These are phyloP conservation scores for Thoreauomyces humboldtii DNA, from an alignment of 192 early-diverging fungal species.

Conservation along the genomic window DNA sequence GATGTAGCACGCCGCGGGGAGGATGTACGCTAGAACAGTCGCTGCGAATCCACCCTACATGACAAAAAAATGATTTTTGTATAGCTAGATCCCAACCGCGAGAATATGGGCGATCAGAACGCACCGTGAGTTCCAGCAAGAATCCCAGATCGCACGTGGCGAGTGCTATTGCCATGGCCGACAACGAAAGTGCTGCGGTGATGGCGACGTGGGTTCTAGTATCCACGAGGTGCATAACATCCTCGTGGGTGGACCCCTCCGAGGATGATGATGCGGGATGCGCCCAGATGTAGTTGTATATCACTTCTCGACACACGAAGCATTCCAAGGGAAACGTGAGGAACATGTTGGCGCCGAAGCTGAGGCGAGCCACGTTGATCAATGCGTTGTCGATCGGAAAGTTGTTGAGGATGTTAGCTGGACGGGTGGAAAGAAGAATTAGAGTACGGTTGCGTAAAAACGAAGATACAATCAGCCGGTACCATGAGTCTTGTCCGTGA, in stretches of 20 bases:
- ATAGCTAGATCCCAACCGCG: not conserved
- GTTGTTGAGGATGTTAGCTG: conserved; percentile 80
- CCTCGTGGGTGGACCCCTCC: not conserved
- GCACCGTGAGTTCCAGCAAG: conserved; percentile 76
- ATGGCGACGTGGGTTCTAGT: conserved; percentile 59
- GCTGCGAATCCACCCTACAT: conserved; percentile 76
- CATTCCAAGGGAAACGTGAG: conserved; percentile 87
- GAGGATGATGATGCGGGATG: not conserved
- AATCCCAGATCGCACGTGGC: conserved; percentile 79
- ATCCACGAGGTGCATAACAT: conserved; percentile 18
- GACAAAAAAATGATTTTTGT: not conserved
- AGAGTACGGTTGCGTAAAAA: not conserved
- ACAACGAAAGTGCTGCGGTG: conserved; percentile 64
- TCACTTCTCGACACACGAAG: conserved; percentile 83
- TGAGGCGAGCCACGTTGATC: conserved; percentile 83
- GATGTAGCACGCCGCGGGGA: conserved; percentile 80
- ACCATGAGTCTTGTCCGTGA: conserved; percentile 80
- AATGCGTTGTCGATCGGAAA: conserved; percentile 74
- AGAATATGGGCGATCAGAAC: conserved; percentile 15
- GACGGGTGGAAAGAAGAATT: not conserved
- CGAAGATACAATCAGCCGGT: not conserved
- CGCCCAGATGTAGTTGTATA: conserved; percentile 14
- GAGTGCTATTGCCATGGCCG: conserved; percentile 68
- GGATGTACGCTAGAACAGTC: conserved; percentile 82
- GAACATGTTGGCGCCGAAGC: conserved; percentile 94